These are phyloP conservation scores for sunflower (Helianthus annuus) DNA, from an alignment of 129 eudicot species.

Conservation along the genomic window HanXRQr2.0-SUNRISE NC_035448.2:168716041-168716540, in stretches of 20 bases:
- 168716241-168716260: too few species aligned
- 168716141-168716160: too few species aligned
- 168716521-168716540: constrained; percentile 18
- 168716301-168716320: constrained; percentile 6
- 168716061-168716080: constrained; percentile 11
- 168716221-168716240: too few species aligned
- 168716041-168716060: constrained; percentile 19
- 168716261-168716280: too few species aligned
- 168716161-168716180: too few species aligned
- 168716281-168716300: too few species aligned
- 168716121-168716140: constrained; percentile 1
- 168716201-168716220: too few species aligned
- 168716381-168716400: constrained; percentile 22
- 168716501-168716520: neutral
- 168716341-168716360: constrained; percentile 21
- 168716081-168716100: constrained; percentile 13
- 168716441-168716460: constrained; percentile 23
- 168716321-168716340: constrained; percentile 23
- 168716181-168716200: too few species aligned
- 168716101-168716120: constrained; percentile 5
- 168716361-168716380: constrained; percentile 19
- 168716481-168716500: constrained; percentile 14
- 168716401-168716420: constrained; percentile 8
- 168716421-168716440: constrained; percentile 7
- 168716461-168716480: constrained; percentile 22